phyloP scores from a whole-genome alignment of 2,329 filamentous ascomycete genomes.

The Verticillium tricorpus region DNA sequence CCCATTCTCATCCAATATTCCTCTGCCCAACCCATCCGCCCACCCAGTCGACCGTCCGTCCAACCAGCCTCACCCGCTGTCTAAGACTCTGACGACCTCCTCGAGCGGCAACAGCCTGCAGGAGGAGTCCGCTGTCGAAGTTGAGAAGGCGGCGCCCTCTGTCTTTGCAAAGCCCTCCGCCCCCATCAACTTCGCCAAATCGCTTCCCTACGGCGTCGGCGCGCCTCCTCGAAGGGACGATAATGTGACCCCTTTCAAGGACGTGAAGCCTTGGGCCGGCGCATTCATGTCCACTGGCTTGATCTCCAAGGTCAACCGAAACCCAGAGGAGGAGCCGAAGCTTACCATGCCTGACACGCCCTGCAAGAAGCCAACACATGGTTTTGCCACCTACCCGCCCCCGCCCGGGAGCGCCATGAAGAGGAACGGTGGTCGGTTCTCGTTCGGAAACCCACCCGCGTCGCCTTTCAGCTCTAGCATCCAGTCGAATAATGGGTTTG shows the following conservation, averaged over 20 bases:
- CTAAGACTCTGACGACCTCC: constrained; percentile 80
- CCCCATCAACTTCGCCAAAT: constrained; percentile 63
- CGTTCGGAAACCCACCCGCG: constrained; percentile 68
- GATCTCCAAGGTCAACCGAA: constrained; percentile 89
- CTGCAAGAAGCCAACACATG: constrained; percentile 77
- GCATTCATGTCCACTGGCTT: constrained; percentile 94
- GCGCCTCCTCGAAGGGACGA: constrained; percentile 23
- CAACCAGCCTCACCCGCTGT: constrained; percentile 74
- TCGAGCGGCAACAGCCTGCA: constrained; percentile 74
- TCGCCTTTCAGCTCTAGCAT: constrained; percentile 70
- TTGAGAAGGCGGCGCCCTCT: constrained; percentile 44
- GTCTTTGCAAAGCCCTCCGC: constrained; percentile 47
- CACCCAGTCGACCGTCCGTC: constrained; percentile 38
- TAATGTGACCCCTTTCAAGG: constrained; percentile 51
- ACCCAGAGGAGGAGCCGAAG: constrained; percentile 64
- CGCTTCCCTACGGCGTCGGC: constrained; percentile 58
- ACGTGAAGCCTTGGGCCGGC: constrained; percentile 69
- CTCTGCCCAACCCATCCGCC: constrained; percentile 47
- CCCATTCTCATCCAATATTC: constrained; percentile 54
- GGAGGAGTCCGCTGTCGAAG: constrained; percentile 54
- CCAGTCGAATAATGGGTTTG: constrained; percentile 43
- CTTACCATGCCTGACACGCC: constrained; percentile 86
- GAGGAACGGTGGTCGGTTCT: constrained; percentile 61
- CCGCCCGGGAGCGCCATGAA: constrained; percentile 57
- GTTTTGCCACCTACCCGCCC: constrained; percentile 63